Conservation (phyloP, 805 yeast species). For the Candida dendrica region DNA sequence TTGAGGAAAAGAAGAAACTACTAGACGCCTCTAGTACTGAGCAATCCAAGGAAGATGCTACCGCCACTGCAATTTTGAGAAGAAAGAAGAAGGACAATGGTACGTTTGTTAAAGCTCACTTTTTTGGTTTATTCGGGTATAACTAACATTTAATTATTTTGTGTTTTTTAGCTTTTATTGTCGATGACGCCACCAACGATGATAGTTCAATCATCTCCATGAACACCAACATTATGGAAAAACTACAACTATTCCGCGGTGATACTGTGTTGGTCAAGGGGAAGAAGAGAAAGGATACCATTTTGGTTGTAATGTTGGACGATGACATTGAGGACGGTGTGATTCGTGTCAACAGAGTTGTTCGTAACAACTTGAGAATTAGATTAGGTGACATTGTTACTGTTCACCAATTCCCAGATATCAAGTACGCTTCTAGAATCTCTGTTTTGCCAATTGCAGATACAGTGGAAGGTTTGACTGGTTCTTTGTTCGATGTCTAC, state of each 20-base stretch:
- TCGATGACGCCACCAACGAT: conserved; percentile 95
- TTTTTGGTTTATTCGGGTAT: background rate
- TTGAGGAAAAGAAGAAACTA: conserved; percentile 35
- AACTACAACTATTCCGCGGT: conserved; percentile 91
- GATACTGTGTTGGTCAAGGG: conserved; percentile 97
- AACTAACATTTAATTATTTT: conserved; percentile 11
- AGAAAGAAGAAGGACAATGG: conserved; percentile 95
- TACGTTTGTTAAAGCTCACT: no score
- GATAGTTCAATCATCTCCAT: conserved; percentile 95
- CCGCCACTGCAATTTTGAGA: conserved; percentile 96
- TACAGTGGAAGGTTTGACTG: conserved; percentile 96
- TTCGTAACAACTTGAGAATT: conserved; percentile 89
- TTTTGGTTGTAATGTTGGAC: conserved; percentile 88
- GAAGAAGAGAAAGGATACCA: conserved; percentile 96
- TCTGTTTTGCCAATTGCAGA: conserved; percentile 96
- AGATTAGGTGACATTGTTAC: conserved; percentile 90
- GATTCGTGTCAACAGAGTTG: conserved; percentile 90
- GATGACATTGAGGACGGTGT: conserved; percentile 96
- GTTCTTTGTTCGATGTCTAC: conserved; percentile 91
- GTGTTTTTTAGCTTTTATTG: conserved; percentile 55
- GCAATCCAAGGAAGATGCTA: conserved; percentile 51
- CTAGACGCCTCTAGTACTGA: conserved; percentile 65
- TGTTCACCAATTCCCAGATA: conserved; percentile 94
- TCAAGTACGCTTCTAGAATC: conserved; percentile 92
- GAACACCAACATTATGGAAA: conserved; percentile 92